A percentile compares a stretch with the other conserved stretches of the same genome.
These are phyloP conservation scores for Penicillium sp. DNA, from an alignment of 2,329 filamentous ascomycete genomes.

Conservation along the genomic window DNA sequence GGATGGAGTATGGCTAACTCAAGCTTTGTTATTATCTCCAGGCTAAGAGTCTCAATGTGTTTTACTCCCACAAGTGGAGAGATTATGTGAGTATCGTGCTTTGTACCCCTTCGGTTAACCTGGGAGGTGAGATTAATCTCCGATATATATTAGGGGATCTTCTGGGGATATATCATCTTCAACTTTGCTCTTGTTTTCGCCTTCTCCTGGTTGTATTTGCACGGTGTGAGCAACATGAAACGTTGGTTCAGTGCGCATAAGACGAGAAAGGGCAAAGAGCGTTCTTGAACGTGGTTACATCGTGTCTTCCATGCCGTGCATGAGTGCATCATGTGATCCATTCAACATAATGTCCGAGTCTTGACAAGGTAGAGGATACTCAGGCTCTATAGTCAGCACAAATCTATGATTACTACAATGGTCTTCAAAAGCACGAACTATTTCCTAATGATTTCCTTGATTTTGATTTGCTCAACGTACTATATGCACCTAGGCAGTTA, in stretches of 20 bases:
- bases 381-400: background rate
- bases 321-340: background rate
- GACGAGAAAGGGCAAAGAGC: constrained; percentile 21
- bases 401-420: background rate
- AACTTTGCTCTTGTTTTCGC: constrained; percentile 59
- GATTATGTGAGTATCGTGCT: constrained; percentile 51
- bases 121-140: background rate
- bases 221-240: constrained; percentile 35
- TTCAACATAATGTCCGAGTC: background rate
- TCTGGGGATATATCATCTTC: constrained; percentile 63
- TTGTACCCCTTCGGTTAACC: constrained; percentile 10
- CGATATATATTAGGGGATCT: constrained; percentile 50
- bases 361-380: background rate
- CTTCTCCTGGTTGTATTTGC: constrained; percentile 57
- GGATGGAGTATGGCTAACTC: background rate
- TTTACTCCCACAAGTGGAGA: constrained; percentile 62
- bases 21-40: constrained; percentile 9
- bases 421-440: background rate
- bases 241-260: constrained; percentile 34
- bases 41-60: constrained; percentile 57
- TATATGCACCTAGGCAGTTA: background rate
- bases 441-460: background rate
- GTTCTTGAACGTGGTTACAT: background rate
- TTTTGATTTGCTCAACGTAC: background rate
- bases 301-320: background rate